Evolutionary conservation across 345 rosid species (phyloP).

Genomic region (Zanthoxylum bungeanum): DNA sequence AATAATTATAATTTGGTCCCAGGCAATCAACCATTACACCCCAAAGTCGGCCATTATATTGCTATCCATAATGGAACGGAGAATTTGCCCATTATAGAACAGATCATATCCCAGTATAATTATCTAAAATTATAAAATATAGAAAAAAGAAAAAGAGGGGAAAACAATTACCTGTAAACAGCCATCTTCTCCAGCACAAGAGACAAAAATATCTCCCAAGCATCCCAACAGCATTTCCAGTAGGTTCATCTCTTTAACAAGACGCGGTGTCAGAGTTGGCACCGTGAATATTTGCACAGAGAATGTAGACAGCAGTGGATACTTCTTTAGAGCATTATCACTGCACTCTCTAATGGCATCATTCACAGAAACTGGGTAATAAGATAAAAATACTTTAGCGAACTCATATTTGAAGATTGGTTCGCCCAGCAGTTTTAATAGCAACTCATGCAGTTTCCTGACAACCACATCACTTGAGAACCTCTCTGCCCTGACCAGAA

Average conservation of each 20-base stretch:
- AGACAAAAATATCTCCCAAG: conserved; percentile 58
- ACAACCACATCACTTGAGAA: conserved; percentile 44
- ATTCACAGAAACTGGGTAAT: conserved; percentile 64
- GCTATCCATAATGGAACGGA: too few species aligned
- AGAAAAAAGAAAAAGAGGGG: background rate
- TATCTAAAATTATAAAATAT: too few species aligned
- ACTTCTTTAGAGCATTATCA: conserved; percentile 42
- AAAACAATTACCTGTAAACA: conserved; percentile 52
- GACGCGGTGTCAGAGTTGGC: conserved; percentile 82
- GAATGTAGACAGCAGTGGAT: conserved; percentile 59
- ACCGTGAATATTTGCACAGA: conserved; percentile 96
- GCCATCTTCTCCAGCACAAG: conserved; percentile 76
- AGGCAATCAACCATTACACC: too few species aligned
- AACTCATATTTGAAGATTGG: conserved; percentile 85
- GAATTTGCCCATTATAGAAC: too few species aligned
- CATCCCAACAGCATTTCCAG: conserved; percentile 69
- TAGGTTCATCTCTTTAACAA: conserved; percentile 81
- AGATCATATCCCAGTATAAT: too few species aligned
- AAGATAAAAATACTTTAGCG: conserved; percentile 72
- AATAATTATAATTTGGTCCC: too few species aligned
- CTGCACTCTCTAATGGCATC: conserved; percentile 55
- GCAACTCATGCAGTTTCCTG: conserved; percentile 68
- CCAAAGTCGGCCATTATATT: too few species aligned
- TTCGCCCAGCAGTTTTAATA: conserved; percentile 82
- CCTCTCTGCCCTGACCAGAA: conserved; percentile 77